Conservation (phyloP, 768 basidiomycete species). For the Serendipita sp. region DNA sequence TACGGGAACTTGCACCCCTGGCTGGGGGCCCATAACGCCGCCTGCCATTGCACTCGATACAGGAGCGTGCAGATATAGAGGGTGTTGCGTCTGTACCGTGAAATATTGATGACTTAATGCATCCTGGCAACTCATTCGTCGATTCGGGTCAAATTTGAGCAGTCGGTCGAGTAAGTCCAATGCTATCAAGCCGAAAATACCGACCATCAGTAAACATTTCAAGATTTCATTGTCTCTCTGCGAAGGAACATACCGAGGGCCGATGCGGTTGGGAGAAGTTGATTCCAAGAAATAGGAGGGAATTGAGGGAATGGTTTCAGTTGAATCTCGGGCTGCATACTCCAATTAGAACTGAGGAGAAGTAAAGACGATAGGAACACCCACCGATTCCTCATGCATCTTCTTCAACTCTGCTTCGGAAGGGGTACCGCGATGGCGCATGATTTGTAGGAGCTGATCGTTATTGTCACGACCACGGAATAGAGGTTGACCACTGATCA, state of each 20-base stretch:
- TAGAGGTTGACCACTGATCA: slow-evolving; percentile 93
- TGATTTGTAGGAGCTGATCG: slow-evolving; percentile 94
- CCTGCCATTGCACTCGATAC: slow-evolving; percentile 28
- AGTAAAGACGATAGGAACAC: slow-evolving; percentile 15
- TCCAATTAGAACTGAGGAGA: not conserved
- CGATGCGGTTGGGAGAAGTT: slow-evolving; percentile 72
- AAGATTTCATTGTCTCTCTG: not conserved
- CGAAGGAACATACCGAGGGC: slow-evolving; percentile 43
- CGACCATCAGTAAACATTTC: not conserved
- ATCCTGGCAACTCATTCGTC: slow-evolving; percentile 80
- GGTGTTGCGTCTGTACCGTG: slow-evolving; percentile 30
- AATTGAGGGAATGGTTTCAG: slow-evolving; percentile 78
- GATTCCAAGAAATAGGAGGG: slow-evolving; percentile 64
- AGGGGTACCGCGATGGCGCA: slow-evolving; percentile 92
- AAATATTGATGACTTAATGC: slow-evolving; percentile 91
- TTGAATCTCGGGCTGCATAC: slow-evolving; percentile 58
- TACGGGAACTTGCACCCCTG: slow-evolving; percentile 43
- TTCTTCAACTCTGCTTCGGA: slow-evolving; percentile 75
- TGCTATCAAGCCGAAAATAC: slow-evolving; percentile 26
- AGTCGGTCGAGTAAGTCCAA: slow-evolving; percentile 88
- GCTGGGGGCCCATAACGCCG: slow-evolving; percentile 44
- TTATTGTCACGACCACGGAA: slow-evolving; percentile 95
- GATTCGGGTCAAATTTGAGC: slow-evolving; percentile 88
- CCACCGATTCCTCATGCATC: slow-evolving; percentile 76
- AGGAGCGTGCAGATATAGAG: slow-evolving; percentile 17